Evolutionary conservation across 805 yeast genomes (phyloP).

Genomic region (Yarrowia osloensis): DNA sequence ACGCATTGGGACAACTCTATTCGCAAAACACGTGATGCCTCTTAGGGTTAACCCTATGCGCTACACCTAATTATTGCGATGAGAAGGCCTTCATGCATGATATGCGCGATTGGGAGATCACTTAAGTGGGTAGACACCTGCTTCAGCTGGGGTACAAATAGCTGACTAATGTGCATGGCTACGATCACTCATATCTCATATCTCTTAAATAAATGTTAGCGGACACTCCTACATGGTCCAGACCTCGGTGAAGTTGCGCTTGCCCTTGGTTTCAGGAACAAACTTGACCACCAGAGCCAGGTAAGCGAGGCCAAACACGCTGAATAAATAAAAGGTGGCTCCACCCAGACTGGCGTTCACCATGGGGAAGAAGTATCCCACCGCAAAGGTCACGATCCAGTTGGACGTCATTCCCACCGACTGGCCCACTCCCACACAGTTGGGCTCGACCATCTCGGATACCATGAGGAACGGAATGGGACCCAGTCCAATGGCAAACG

Average conservation of each 20-base stretch:
- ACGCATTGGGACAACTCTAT: constrained; percentile 27
- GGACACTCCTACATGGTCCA: constrained; percentile 48
- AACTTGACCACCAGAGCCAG: constrained; percentile 49
- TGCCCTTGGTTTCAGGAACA: constrained; percentile 80
- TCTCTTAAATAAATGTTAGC: not conserved
- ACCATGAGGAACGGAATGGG: constrained; percentile 92
- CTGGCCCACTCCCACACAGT: constrained; percentile 84
- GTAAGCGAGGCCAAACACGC: constrained; percentile 34
- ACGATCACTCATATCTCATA: not conserved
- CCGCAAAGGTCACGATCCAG: constrained; percentile 82
- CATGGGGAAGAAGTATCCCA: constrained; percentile 78
- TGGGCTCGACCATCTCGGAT: constrained; percentile 81
- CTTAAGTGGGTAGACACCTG: no score
- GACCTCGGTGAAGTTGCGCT: constrained; percentile 60
- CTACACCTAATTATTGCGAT: not conserved
- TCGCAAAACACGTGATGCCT: not conserved
- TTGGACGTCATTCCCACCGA: constrained; percentile 89
- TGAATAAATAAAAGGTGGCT: constrained; percentile 69
- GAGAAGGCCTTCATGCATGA: not conserved
- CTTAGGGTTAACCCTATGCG: constrained; percentile 24
- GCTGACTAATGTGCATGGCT: no score
- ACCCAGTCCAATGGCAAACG: constrained; percentile 91
- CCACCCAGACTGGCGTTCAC: constrained; percentile 70
- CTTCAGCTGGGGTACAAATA: not conserved
- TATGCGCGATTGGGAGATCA: not conserved